Evolutionary conservation across 139 green algal species (phyloP), one percentile per base, ranked within the genome.

Genomic region (Tetraselmis chui): DNA sequence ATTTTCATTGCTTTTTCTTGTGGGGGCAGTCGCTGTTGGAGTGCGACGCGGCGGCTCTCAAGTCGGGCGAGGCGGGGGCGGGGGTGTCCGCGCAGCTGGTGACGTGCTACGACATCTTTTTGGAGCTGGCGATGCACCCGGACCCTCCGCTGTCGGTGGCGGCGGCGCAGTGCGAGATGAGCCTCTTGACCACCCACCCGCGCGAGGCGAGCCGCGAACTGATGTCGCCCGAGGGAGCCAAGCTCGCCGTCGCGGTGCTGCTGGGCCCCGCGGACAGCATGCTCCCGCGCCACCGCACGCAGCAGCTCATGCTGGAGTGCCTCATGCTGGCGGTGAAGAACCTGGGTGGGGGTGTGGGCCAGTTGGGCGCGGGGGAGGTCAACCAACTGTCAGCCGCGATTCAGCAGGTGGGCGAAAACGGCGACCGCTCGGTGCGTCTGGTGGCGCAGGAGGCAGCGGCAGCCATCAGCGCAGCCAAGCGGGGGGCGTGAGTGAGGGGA

Each of bases 281-380:
- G 45, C 45, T 67, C 11, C 45, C 45, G 45, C 45, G 45, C 45
- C 45, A 67, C 45, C 45, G 45, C 45, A 67, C 45, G 45, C 45
- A 67, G 45, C 45, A 77, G 74, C 23, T 77, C 74, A 77, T 77
- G 74, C 74, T 77, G 26, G 74, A 77, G 74, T 22, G 2, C 5
- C 74, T 31, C 23, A 29, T 31, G 74, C 2, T 30, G 74, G 45
- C 45, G 11, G 28, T 31, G 2, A 25, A 2, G 74, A 28, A 2
- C 5, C 59, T 75, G 59, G 59, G 23, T 23, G 74, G n/a, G 5
- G 74, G 23, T 2, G 28, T 5, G 26, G 23, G 2, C 2, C 26
- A 23, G 74, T 23, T 77, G 25, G 74, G 23, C 5, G 74, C 2
- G 5, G 5, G 23, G 5, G n/a, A 77, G 74, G 11, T 30, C 26